Base-by-base conservation (phyloP, 75 land plant genomes). In the Isoetes taiwanensis region DNA sequence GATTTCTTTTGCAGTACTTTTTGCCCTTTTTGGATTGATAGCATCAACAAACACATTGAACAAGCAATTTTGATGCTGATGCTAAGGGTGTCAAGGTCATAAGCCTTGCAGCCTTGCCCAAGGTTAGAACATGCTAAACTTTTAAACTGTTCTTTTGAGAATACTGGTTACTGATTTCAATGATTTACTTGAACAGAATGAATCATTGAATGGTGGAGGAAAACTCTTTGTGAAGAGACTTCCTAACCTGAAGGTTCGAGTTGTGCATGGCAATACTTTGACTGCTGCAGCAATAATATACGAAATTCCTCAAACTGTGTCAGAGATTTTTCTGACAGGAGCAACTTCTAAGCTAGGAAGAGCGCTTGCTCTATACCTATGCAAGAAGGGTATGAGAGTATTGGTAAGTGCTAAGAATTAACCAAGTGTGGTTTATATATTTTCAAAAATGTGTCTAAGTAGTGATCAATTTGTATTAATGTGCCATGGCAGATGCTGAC, bases 1-100 rank as follows among this genome's bases (percentile, higher is more conserved):
- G n/a, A n/a, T n/a, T n/a, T n/a, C n/a, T n/a, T n/a, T n/a, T 81
- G 84, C 89, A 91, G 97, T 91, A 91, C 52, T 91, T 91, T 68
- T 34, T 91, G 16, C 97, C 97, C 97, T 16, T 83, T 83, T 67
- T 86, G 90, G 3, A 57, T 34, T 1, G 61, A 72, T n/a, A 81
- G 85, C 60, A 91, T 91, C 53, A 91, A 91, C 56, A 54, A 64
- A 2, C 82, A 58, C 28, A 91, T 91, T 28, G 95, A 91, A 64
- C 42, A 64, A 32, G 94, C 97, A 28, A 91, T 91, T 10, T 64
- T 91, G 75, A 75, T 34, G 97, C 97, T 11, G 85, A 91, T 53
- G 79, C 55, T 29, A 23, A 76, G 30, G 97, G 97, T 5, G 79
- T 91, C 26, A 87, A 91, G 58, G 97, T 91, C 54, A 52, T 91